Evolutionary conservation across 768 basidiomycete genomes (phyloP).

Genomic region (Rhizopogon roseolus): DNA sequence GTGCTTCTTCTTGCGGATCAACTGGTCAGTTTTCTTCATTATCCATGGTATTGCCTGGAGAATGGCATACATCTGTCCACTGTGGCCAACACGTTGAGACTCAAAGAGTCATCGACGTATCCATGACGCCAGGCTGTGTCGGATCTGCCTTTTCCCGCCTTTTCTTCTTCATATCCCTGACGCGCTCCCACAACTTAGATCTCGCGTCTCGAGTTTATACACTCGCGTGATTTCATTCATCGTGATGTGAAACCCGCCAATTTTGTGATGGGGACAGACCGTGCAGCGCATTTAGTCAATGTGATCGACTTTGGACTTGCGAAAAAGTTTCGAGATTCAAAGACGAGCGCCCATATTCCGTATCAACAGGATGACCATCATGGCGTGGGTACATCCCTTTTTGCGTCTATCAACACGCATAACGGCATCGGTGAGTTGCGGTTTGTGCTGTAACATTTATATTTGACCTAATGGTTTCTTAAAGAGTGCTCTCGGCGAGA

Average conservation of each 20-base stretch:
- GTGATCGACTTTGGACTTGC: slow-evolving; percentile 89
- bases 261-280: slow-evolving; percentile 91
- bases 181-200: slow-evolving; percentile 47
- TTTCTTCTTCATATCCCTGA: slow-evolving; percentile 5
- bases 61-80: background rate
- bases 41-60: background rate
- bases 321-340: slow-evolving; percentile 68
- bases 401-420: slow-evolving; percentile 72
- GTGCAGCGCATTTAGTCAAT: slow-evolving; percentile 71
- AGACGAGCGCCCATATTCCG: slow-evolving; percentile 62
- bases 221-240: slow-evolving; percentile 91
- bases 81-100: background rate
- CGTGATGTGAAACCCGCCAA: slow-evolving; percentile 99
- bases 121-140: background rate
- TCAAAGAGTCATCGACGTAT: background rate
- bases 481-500: slow-evolving; percentile 73
- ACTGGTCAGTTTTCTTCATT: slow-evolving; percentile 52
- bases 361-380: slow-evolving; percentile 73
- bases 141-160: background rate
- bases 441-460: background rate
- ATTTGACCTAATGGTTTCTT: background rate
- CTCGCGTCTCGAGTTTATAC: slow-evolving; percentile 94
- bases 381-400: slow-evolving; percentile 75
- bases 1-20: slow-evolving; percentile 93
- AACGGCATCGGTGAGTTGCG: slow-evolving; percentile 58